Base-by-base conservation (phyloP, 1,284 basidiomycete species). In the Gyrodon tennesseensis region DNA sequence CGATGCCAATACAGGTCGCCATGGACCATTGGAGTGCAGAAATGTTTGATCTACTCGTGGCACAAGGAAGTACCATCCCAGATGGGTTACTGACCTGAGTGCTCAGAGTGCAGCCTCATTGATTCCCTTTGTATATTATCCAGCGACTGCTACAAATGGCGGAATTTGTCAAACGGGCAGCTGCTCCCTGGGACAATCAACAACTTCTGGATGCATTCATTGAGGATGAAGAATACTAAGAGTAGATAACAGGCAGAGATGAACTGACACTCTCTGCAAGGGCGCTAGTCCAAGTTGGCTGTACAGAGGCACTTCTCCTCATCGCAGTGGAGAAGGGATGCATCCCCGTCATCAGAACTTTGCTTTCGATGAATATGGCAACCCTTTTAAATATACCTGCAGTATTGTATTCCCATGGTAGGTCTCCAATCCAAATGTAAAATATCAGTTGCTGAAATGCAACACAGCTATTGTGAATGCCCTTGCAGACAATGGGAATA, bases 401-500 rank as follows among this genome's bases (percentile, higher is more conserved):
- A 13, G 43, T 2, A 15, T 25, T n/a, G 7, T 13, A 25, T n/a
- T 1, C 29, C 7, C 2, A 9, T 37, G 44, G 64, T 65, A 16
- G 3, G 65, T 34, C 9, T 16, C 44, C 6, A 3, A 7, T 21
- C 18, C 5, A 4, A 37, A 29, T 18, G 4, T 8, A 37, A 3
- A 23, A 4, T 2, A 9, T 4, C 6, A 1, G 3, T 48, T 3
- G 12, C 52, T 65, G 34, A 65, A 2, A 31, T 11, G 2, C 21
- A 1, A 8, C 25, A 4, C 7, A 66, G 65, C 27, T 12, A 34
- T 65, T 1, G 16, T 27, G 11, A 34, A 57, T 40, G 43, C 34
- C 3, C 1, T 67, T 27, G 49, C 55, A 4, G 7, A 4, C 11
- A 68, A 68, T 11, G 66, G 65, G 2, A 62, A 67, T 18, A 68